Evolutionary conservation across 495 filamentous ascomycete genomes (phyloP).

Genomic region (Paragyromitra xinjiangensis): DNA sequence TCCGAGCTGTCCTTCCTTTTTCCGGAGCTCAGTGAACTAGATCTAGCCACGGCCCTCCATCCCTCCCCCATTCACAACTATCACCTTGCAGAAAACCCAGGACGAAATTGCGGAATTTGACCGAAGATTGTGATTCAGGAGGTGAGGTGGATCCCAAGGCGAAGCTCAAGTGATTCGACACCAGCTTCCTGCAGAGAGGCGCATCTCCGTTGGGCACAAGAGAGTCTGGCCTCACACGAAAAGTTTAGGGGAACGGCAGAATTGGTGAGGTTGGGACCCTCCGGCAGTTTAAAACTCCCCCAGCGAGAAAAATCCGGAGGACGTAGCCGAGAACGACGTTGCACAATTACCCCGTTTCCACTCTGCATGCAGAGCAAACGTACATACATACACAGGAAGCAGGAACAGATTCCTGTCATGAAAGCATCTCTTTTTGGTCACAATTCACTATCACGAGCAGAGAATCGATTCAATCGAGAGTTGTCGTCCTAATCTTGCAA

Average conservation of each 20-base stretch:
- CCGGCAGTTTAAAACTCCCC: conserved; percentile 42
- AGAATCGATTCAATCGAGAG: conserved; percentile 41
- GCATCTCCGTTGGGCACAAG: conserved; percentile 35
- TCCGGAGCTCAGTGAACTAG: not conserved
- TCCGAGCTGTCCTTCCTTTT: conserved; percentile 21
- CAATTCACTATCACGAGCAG: conserved; percentile 44
- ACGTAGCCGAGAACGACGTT: conserved; percentile 52
- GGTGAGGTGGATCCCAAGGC: conserved; percentile 32
- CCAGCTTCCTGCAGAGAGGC: conserved; percentile 34
- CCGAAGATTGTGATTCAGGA: conserved; percentile 43
- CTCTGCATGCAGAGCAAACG: conserved; percentile 46
- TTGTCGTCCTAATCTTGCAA: conserved; percentile 29
- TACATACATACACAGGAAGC: conserved; percentile 56
- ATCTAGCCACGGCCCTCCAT: not conserved
- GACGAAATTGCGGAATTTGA: conserved; percentile 30
- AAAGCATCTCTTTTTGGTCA: conserved; percentile 44
- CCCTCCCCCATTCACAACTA: conserved; percentile 14
- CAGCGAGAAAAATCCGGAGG: conserved; percentile 38
- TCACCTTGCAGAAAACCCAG: conserved; percentile 27
- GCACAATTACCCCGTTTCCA: conserved; percentile 43
- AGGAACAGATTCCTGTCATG: conserved; percentile 52
- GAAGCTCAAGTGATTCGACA: conserved; percentile 21
- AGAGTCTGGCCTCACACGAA: conserved; percentile 38
- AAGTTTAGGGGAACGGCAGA: conserved; percentile 47
- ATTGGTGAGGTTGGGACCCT: conserved; percentile 28